Evolutionary conservation across 208 protist species (phyloP), one percentile per base, ranked within the genome.

Genomic region (Kentomonas sorsogonicus): DNA sequence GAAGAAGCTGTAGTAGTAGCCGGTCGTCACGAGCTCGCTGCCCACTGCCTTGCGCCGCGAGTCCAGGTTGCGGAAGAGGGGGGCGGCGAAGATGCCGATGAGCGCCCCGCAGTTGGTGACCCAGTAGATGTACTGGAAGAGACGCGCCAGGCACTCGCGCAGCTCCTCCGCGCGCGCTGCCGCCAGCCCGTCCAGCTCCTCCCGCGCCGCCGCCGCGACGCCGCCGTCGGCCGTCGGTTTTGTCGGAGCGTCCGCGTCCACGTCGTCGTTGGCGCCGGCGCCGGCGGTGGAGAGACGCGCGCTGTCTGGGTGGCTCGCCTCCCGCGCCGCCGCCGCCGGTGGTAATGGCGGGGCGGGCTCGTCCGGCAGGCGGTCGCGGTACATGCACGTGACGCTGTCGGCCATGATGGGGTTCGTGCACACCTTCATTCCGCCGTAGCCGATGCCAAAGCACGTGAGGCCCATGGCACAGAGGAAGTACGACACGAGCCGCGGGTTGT

Each of bases 351-450:
- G 46, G n/a, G 25, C 36, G 31, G 39, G 50, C 7, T 18, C n/a
- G 16, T 2, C 33, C 3, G 16, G 11, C 16, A 64, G 20, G 16
- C 25, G 18, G 26, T 46, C 60, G 20, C 60, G 62, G 55, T 78
- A 77, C 0, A 41, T 47, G 27, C 50, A 34, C 6, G 72, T 60
- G 40, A 88, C 62, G 57, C 64, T 72, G 53, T 88, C 77, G 5
- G 77, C 80, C 80, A 88, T 83, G 39, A 88, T 66, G 6, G 80
- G 80, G 51, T 77, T 80, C 3, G 76, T 84, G 71, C 80, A 88
- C 29, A 84, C 74, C 57, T 88, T 88, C 77, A 88, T 82, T 0
- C 69, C 74, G 9, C 80, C 80, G 62, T 88, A 88, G 18, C 80
- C 80, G 11, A 54, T 45, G 34, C 58, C 63, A 33, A 83, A 77